These are phyloP conservation scores for Lachnellula hyalina DNA, from an alignment of 2,329 filamentous ascomycete species.

Conservation along the genomic window DNA sequence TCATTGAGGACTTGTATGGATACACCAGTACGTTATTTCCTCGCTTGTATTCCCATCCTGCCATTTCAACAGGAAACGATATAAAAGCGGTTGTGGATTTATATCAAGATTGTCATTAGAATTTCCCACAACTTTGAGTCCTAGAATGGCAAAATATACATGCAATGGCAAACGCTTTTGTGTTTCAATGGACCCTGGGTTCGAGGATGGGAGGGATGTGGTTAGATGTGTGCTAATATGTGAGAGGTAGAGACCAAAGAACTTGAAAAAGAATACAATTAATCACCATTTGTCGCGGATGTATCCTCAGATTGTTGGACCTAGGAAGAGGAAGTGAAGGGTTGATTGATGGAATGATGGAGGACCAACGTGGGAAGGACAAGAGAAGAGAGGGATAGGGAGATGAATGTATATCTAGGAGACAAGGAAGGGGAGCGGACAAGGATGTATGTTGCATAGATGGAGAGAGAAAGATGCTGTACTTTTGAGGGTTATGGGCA, in stretches of 20 bases:
- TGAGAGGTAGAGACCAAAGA: slow-evolving; percentile 45
- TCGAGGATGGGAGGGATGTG: too few relatives aligned
- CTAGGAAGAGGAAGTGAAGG: slow-evolving; percentile 57
- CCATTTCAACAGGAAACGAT: not conserved
- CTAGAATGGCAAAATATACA: too few relatives aligned
- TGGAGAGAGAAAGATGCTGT: too few relatives aligned
- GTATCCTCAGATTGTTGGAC: slow-evolving; percentile 67
- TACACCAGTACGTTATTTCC: slow-evolving; percentile 52
- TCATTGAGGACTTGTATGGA: slow-evolving; percentile 73
- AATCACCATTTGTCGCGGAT: slow-evolving; percentile 85
- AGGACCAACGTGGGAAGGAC: too few relatives aligned
- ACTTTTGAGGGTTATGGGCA: too few relatives aligned
- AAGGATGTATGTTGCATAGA: too few relatives aligned
- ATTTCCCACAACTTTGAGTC: too few relatives aligned
- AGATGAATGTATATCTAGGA: not conserved
- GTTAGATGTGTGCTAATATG: not conserved
- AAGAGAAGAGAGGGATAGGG: not conserved
- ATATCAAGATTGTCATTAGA: too few relatives aligned
- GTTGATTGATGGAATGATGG: not conserved
- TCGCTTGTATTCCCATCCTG: not conserved
- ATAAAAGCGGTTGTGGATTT: not conserved
- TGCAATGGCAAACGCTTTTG: too few relatives aligned
- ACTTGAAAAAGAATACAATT: slow-evolving; percentile 68
- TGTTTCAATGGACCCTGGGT: too few relatives aligned
- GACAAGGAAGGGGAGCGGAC: not conserved